Evolutionary conservation across 164 flowering plant genomes (phyloP).

Genomic region (Piper longum): DNA sequence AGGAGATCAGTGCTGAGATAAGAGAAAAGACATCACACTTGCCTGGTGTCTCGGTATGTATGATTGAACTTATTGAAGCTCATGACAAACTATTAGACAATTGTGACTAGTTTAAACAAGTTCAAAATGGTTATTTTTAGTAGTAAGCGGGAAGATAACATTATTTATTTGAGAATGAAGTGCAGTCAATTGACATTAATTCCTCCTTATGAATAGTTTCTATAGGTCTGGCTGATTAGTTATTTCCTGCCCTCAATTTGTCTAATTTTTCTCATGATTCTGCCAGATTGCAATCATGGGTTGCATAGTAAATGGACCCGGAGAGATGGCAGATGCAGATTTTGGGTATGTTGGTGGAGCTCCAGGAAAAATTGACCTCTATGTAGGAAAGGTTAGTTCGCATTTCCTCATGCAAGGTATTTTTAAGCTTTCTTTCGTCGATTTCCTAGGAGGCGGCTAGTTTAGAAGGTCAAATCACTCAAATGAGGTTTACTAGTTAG

Average conservation of each 20-base stretch:
- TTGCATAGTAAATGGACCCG: constrained; percentile 97
- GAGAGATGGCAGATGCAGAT: constrained; percentile 99
- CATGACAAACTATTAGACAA: too few species aligned
- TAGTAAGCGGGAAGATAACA: too few species aligned
- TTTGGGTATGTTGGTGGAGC: constrained; percentile 98
- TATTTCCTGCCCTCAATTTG: too few species aligned
- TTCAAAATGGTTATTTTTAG: too few species aligned
- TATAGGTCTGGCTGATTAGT: too few species aligned
- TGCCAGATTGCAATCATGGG: constrained; percentile 98
- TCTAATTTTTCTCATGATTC: not conserved
- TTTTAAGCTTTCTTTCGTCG: not conserved
- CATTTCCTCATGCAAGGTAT: not conserved
- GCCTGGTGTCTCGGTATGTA: constrained; percentile 90
- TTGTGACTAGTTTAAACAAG: too few species aligned
- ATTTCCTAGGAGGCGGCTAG: not conserved
- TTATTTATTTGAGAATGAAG: too few species aligned
- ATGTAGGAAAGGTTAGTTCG: constrained; percentile 76
- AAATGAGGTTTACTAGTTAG: too few species aligned
- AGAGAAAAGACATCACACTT: constrained; percentile 89
- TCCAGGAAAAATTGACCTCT: constrained; percentile 96
- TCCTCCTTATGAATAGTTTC: too few species aligned
- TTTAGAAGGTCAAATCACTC: not conserved
- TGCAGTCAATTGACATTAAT: too few species aligned
- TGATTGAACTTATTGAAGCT: not conserved
- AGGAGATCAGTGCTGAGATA: constrained; percentile 90